Conservation (phyloP, 2,329 filamentous ascomycete species). For the Elsinoe australis region DNA sequence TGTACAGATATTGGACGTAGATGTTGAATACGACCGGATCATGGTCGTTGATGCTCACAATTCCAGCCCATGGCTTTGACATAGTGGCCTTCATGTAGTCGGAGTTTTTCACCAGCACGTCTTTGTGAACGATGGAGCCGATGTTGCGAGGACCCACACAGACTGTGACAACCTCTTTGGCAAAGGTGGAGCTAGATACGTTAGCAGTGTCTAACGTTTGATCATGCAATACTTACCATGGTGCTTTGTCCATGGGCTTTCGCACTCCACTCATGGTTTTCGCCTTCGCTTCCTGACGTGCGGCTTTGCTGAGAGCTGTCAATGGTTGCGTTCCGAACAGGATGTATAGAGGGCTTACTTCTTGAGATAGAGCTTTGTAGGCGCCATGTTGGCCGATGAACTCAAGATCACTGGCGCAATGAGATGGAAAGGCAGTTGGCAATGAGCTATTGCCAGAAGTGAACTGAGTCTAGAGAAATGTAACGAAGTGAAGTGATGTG, state of each 20-base stretch:
- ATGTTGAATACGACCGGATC: background rate
- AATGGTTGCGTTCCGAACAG: background rate
- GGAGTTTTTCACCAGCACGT: background rate
- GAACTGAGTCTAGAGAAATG: too few relatives aligned
- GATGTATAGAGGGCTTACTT: background rate
- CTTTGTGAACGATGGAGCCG: background rate
- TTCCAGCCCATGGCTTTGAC: background rate
- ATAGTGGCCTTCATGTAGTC: background rate
- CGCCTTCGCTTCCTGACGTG: background rate
- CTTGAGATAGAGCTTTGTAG: background rate
- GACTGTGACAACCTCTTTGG: background rate
- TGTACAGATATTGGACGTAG: constrained; percentile 13
- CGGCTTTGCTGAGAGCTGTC: background rate
- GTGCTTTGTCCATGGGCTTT: background rate
- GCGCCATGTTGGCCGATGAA: background rate
- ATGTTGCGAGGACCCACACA: background rate
- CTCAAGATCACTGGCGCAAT: too few relatives aligned
- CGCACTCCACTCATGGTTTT: background rate
- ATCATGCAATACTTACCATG: background rate
- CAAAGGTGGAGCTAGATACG: background rate
- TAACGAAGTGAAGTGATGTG: too few relatives aligned
- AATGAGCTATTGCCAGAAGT: too few relatives aligned
- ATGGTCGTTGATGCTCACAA: background rate
- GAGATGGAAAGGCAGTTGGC: too few relatives aligned
- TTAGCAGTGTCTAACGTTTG: background rate